Evolutionary conservation across 352 stramenopile species (phyloP).

Genomic region (Pythium utonaiense): DNA sequence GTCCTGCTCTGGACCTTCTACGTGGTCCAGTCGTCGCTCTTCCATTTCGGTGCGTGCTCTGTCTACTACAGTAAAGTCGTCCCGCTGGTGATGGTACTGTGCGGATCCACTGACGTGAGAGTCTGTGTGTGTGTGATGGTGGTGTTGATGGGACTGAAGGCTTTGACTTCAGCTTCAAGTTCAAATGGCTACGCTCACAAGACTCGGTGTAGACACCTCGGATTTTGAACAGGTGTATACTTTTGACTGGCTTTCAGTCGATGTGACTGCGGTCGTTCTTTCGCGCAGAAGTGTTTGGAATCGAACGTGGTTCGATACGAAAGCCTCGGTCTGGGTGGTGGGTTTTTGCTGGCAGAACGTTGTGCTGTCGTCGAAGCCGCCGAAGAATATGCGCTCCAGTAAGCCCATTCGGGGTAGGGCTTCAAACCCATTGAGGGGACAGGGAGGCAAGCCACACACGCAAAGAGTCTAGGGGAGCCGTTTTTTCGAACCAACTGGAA

Average conservation of each 20-base stretch:
- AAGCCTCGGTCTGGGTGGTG: background rate
- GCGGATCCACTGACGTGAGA: no score
- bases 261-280: background rate
- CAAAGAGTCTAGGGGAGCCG: background rate
- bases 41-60: constrained; percentile 1
- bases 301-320: background rate
- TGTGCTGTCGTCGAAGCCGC: background rate
- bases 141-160: no score
- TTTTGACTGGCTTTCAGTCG: background rate
- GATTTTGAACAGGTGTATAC: background rate
- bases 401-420: background rate
- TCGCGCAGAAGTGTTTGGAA: constrained; percentile 2
- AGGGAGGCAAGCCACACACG: background rate
- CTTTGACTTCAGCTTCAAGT: constrained; percentile 9
- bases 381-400: background rate
- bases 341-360: constrained; percentile 2
- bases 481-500: constrained; percentile 19
- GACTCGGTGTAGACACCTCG: no score
- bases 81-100: no score
- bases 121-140: no score
- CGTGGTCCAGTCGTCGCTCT: constrained; percentile 10
- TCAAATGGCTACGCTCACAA: constrained; percentile 3
- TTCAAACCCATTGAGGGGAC: background rate
- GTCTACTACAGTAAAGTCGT: no score
- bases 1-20: constrained; percentile 10